Percentiles rank a stretch among this genome's conserved stretches.
Conservation (phyloP, 148 eudicot species). For the Spergularia bocconei region DNA sequence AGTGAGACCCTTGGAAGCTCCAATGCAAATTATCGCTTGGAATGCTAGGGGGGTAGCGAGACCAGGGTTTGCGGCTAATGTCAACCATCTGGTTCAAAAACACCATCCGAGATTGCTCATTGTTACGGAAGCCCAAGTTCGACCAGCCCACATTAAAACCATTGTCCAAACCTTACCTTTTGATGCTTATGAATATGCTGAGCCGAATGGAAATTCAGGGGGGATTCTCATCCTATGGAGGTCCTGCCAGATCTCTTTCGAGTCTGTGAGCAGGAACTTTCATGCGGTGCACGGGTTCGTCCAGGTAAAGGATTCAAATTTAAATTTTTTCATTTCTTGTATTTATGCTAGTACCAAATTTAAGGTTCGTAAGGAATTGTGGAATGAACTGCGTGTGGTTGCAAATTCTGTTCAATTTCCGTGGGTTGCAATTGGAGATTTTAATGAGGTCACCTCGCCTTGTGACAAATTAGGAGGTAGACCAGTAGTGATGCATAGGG, state of each 20-base stretch:
- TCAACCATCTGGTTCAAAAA: neutral
- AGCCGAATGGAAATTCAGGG: neutral
- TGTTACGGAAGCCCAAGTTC: neutral
- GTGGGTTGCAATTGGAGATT: neutral
- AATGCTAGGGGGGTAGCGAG: neutral
- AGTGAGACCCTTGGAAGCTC: no score
- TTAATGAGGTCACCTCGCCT: neutral
- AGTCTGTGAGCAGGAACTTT: neutral
- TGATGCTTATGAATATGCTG: neutral
- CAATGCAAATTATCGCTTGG: neutral
- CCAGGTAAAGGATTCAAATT: neutral
- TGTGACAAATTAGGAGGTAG: no score
- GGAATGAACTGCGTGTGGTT: neutral
- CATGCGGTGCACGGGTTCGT: neutral
- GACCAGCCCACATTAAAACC: neutral
- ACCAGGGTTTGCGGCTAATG: neutral
- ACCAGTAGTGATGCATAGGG: no score
- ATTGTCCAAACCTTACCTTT: neutral
- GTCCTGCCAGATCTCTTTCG: neutral
- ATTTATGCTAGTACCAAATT: neutral
- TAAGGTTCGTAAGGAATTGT: neutral
- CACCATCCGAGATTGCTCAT: neutral
- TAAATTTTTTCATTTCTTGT: neutral
- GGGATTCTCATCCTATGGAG: neutral
- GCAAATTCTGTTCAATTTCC: neutral